Evolutionary conservation across 129 eudicot species (phyloP), one percentile per base, ranked within the genome.

Genomic region (Arctium minus): DNA sequence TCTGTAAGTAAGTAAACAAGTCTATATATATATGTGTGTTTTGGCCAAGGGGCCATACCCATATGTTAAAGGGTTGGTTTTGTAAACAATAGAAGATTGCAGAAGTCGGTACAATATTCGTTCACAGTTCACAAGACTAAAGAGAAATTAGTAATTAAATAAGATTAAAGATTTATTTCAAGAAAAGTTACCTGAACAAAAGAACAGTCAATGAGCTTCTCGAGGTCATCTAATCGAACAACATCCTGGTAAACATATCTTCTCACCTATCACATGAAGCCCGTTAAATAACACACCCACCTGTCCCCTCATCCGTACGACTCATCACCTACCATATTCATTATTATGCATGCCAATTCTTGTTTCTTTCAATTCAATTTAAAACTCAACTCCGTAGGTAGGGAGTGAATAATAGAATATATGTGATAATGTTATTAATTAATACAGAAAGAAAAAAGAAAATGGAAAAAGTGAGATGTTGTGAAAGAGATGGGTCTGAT

Each of bases 211-310:
- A 94, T 90, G 89, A 94, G 93, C 90, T 89, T 94, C 83, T 92
- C 93, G 67, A 94, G 90, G 82, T 92, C 98, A 74, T 89, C 93
- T 90, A 92, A 79, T 88, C 98, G 86, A 87, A 92, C 87, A 77
- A 94, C 98, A 84, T 94, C 88, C 85, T 94, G 97, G 82, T 94
- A 94, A 44, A 94, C 92, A 86, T 94, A 94, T 80, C 98, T 86
- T 83, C 98, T 88, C 85, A 94, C 98, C 98, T 94, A 87, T 84
- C 82, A 86, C 39, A 85, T 85, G 75, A 56, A 44, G 79, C 72
- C 73, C 74, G 87, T 69, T 82, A 38, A 85, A 46, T 86, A 81
- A 76, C 42, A 70, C 67, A 77, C 79, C 74, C 64, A 80, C 70
- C 62, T 76, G 85, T 62, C 77, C 48, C 35, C 68, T 60, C 6